Percentiles rank a stretch among this genome's conserved stretches.
phyloP scores from a whole-genome alignment of 257 asterid species.

The Ilex asprella region DNA sequence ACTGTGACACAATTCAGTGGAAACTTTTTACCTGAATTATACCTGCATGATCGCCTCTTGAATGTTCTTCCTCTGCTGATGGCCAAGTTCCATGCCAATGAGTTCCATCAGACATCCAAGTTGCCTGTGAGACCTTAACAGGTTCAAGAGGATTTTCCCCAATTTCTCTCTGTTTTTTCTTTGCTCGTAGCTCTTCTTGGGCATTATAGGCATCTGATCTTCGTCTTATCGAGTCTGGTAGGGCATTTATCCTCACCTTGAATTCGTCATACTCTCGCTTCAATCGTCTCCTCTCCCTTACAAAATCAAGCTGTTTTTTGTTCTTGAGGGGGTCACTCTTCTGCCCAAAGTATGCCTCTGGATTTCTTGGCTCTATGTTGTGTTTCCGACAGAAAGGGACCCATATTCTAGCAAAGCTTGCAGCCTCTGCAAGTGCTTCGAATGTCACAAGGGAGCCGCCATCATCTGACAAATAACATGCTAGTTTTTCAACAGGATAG shows the following conservation, averaged over 20 bases:
- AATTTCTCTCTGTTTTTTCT: slow-evolving; percentile 58
- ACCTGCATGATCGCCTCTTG: slow-evolving; percentile 83
- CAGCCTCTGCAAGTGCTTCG: slow-evolving; percentile 89
- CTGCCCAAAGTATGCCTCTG: slow-evolving; percentile 74
- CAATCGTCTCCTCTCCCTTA: slow-evolving; percentile 70
- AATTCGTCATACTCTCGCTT: slow-evolving; percentile 87
- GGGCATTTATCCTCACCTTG: slow-evolving; percentile 78
- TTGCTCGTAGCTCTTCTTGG: slow-evolving; percentile 62
- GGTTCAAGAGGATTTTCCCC: slow-evolving; percentile 50
- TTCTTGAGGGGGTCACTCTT: slow-evolving; percentile 76
- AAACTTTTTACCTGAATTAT: slow-evolving; percentile 63
- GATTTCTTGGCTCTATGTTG: slow-evolving; percentile 77
- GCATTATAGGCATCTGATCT: slow-evolving; percentile 89
- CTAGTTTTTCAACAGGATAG: slow-evolving; percentile 77
- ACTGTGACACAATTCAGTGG: background rate
- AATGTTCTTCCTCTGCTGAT: slow-evolving; percentile 60
- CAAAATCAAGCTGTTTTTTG: slow-evolving; percentile 68
- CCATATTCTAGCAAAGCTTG: slow-evolving; percentile 82
- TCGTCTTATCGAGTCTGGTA: slow-evolving; percentile 73
- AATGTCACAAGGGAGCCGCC: slow-evolving; percentile 86
- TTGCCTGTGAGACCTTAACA: slow-evolving; percentile 60
- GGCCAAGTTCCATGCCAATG: slow-evolving; percentile 94
- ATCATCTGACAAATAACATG: slow-evolving; percentile 82
- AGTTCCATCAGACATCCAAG: slow-evolving; percentile 93
- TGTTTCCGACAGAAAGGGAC: slow-evolving; percentile 82